Evolutionary conservation across 257 asterid species (phyloP).

Genomic region (Jasminum sambac): DNA sequence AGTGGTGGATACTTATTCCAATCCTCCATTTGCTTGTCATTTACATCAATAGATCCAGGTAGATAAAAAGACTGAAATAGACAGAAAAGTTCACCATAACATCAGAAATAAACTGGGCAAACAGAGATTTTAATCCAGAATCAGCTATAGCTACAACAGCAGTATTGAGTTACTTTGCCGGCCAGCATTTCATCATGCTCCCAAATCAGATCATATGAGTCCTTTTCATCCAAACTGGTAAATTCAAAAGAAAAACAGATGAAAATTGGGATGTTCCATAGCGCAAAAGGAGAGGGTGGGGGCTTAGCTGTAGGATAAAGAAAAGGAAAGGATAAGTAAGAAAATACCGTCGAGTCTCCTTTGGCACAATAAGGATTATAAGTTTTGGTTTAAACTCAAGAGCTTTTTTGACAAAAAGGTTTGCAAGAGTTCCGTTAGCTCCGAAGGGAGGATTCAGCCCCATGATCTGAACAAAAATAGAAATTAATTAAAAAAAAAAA

Average conservation of each 20-base stretch:
- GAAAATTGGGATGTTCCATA: not conserved
- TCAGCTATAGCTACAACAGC: not conserved
- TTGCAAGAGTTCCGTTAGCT: constrained; percentile 64
- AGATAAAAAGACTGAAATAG: constrained; percentile 75
- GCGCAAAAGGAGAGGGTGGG: not conserved
- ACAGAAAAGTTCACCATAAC: constrained; percentile 17
- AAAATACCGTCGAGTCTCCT: constrained; percentile 58
- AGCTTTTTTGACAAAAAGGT: constrained; percentile 79
- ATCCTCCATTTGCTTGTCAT: constrained; percentile 72
- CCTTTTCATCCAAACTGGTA: constrained; percentile 63
- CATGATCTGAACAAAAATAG: constrained; percentile 61
- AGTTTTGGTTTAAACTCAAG: constrained; percentile 89
- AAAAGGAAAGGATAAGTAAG: not conserved
- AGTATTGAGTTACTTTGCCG: constrained; percentile 58
- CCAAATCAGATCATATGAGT: constrained; percentile 70
- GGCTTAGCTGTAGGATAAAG: not conserved
- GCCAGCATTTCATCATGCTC: constrained; percentile 64
- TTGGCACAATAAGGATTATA: constrained; percentile 79
- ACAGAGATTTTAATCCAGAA: constrained; percentile 7
- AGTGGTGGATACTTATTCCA: constrained; percentile 71
- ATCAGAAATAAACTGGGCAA: not conserved
- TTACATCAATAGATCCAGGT: constrained; percentile 78
- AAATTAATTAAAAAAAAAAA: constrained; percentile 21
- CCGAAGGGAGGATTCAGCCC: constrained; percentile 98
- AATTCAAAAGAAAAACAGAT: constrained; percentile 7